Evolutionary conservation across 2,329 filamentous ascomycete species (phyloP), one percentile per base, ranked within the genome.

Genomic region (Aaosphaeria pasadenensis): DNA sequence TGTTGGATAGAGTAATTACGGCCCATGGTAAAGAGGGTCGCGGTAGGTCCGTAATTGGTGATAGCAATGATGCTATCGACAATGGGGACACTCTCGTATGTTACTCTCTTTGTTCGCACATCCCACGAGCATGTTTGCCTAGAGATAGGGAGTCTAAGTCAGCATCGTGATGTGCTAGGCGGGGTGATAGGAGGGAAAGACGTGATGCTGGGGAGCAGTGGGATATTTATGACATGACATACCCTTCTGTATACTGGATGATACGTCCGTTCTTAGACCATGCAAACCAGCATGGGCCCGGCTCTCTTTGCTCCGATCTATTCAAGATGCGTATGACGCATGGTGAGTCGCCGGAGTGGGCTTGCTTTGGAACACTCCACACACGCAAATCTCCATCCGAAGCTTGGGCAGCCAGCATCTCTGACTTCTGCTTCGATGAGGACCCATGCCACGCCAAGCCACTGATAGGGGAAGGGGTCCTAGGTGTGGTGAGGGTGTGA

Each of bases 251-350:
- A 71, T 85, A 91, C 71, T 99, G 94, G 54, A 99, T 85, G 56
- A 99, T 91, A 57, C 91, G 87, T 36, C 94, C 94, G 74, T 96
- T 97, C 74, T 96, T 97, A 0, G 94, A 97, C 94, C 94, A 99
- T 17, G 85, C 88, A 78, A 96, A 91, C 94, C 94, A 99, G 67
- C 95, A 96, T 35, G 89, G 87, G 1, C 90, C 90, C 3, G 83
- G 74, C 32, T 83, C 75, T 56, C 81, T 85, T 55, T 85, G 85
- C 52, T 96, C 91, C 6, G 85, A 85, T 59, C 88, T 81, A 68
- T 89, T 92, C 43, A 99, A 75, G 30, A 95, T 86, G 53, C 94
- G 82, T 50, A 97, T 95, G 6, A 96, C 88, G 63, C 91, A 92
- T 33, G 91, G 91, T 13, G 86, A 80, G 57, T 96, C 83, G 59